Evolutionary conservation across 371 early-diverging fungal species (phyloP), one percentile per base, ranked within the genome.

Genomic region (Syncephalastrum racemosum): DNA sequence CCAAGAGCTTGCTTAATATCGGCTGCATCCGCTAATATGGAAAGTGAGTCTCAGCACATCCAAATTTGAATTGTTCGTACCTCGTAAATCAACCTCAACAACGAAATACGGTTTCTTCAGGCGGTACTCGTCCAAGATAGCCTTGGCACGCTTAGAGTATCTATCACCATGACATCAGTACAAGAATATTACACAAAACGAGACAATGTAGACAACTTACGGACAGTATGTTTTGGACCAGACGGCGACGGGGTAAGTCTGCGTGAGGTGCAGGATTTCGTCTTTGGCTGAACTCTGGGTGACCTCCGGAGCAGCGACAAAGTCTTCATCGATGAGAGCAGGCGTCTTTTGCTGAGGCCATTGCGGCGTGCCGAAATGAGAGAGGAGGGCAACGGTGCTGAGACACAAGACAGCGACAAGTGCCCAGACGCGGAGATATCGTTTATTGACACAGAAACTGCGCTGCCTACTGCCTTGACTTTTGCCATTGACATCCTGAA

Each of bases 1-100:
- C 57, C 54, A 0, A 73, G 19, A 2, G 47, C 57, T 53, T 62
- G 60, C 46, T 73, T 73, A 1, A 73, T 65, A 27, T 66, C 49
- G 25, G 51, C 54, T 19, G 64, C 58, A 46, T 73, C 73, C 10
- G 60, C 73, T 73, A 46, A 31, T 31, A 10, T 25, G 36, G 12
- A 2, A 2, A 8, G 12, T 31, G 36, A 31, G 36, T 10, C 36
- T 8, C 36, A 31, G n/a, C 16, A 13, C 19, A 15, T 45, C 16
- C n/a, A 12, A 22, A 45, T 7, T 8, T 4, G 46, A 45, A 15
- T 0, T 12, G 12, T 7, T 12, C 10, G 12, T 53, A 53, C 54
- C 41, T 24, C 41, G 41, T 3, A 40, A 27, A 41, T 53, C 54
- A 13, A 40, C 54, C 44, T 53, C 54, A 5, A 53, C 54, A 8